These are phyloP conservation scores for Coniella vitis DNA, from an alignment of 2,329 filamentous ascomycete species.

Conservation along the genomic window DNA sequence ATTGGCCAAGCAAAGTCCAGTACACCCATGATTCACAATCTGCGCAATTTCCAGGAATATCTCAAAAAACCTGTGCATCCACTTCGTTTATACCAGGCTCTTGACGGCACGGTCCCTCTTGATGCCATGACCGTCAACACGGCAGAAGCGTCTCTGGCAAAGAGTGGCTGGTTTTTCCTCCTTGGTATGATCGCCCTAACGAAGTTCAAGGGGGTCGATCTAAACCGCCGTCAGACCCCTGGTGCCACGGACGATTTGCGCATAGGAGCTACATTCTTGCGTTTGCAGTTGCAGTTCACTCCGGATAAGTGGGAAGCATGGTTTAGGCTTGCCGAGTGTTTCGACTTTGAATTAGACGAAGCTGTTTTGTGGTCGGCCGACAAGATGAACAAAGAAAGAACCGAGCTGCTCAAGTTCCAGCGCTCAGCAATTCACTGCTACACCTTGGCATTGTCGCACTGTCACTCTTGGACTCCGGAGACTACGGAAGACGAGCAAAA, in stretches of 20 bases:
- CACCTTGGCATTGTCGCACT: slow-evolving; percentile 52
- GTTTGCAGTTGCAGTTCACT: slow-evolving; percentile 76
- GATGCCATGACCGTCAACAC: slow-evolving; percentile 63
- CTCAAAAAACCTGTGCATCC: slow-evolving; percentile 81
- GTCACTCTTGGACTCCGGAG: slow-evolving; percentile 40
- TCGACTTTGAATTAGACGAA: slow-evolving; percentile 83
- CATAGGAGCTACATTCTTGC: slow-evolving; percentile 71
- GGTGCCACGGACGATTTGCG: slow-evolving; percentile 79
- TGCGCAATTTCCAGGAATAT: slow-evolving; percentile 73
- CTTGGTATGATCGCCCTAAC: slow-evolving; percentile 82
- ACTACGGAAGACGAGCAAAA: slow-evolving; percentile 44
- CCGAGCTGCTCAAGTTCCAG: slow-evolving; percentile 68
- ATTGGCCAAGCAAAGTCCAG: slow-evolving; percentile 74
- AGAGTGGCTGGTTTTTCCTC: slow-evolving; percentile 86
- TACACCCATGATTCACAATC: slow-evolving; percentile 78
- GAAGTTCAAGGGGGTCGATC: slow-evolving; percentile 67
- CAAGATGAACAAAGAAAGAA: slow-evolving; percentile 78
- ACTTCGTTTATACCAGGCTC: slow-evolving; percentile 68
- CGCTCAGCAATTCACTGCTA: slow-evolving; percentile 79
- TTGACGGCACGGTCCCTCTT: slow-evolving; percentile 69
- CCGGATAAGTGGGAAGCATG: slow-evolving; percentile 82
- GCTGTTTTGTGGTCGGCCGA: slow-evolving; percentile 83
- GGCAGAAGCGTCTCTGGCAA: slow-evolving; percentile 64
- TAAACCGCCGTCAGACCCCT: slow-evolving; percentile 67
- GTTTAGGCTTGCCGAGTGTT: slow-evolving; percentile 82